Conservation (phyloP, 2,329 filamentous ascomycete species). For the Alternaria triticimaculans region DNA sequence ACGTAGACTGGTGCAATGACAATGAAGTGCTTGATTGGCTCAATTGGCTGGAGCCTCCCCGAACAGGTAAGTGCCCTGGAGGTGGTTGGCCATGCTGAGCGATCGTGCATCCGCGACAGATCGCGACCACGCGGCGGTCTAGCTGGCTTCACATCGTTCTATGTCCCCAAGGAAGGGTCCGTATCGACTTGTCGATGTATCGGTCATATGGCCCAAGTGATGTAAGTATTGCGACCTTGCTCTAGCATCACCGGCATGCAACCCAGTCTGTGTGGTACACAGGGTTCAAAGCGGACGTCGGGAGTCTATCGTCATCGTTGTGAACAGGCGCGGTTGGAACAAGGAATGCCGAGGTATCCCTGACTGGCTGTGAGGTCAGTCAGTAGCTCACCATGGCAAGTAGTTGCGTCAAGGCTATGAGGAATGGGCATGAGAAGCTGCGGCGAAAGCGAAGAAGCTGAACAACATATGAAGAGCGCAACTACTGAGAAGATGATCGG, state of each 20-base stretch:
- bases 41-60: background rate
- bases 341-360: no score
- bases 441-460: no score
- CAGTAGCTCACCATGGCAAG: no score
- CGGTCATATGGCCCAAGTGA: background rate
- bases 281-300: background rate
- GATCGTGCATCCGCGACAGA: background rate
- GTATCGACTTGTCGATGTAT: background rate
- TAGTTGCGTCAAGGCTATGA: no score
- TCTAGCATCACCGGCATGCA: background rate
- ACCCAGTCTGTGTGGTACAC: rapidly evolving
- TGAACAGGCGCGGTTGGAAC: no score
- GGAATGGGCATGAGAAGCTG: no score
- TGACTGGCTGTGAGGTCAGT: no score
- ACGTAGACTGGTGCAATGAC: background rate
- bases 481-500: no score
- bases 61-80: rapidly evolving
- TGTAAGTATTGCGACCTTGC: background rate
- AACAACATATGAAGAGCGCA: no score
- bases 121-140: background rate
- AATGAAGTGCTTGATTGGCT: rapidly evolving
- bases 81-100: background rate
- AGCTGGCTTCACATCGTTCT: background rate
- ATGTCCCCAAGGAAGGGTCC: rapidly evolving
- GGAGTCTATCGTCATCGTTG: background rate